Conservation (phyloP, 1,284 basidiomycete genomes). For the Tylopilus sp. region DNA sequence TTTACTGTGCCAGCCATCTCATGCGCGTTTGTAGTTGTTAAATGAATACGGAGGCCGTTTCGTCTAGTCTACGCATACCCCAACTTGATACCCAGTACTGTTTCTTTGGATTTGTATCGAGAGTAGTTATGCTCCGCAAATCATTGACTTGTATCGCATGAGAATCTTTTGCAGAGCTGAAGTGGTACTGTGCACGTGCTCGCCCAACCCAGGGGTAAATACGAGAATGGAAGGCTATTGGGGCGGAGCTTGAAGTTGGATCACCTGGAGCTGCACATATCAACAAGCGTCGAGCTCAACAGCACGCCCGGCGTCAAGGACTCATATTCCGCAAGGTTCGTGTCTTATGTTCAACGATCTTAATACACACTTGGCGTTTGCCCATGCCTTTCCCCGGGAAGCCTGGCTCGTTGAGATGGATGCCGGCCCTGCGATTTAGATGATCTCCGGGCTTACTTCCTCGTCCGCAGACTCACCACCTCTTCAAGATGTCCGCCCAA, state of each 20-base stretch:
- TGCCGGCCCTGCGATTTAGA: conserved; percentile 13
- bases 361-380: neutral
- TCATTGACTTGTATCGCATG: no score
- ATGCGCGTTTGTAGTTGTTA: no score
- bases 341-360: conserved; percentile 4
- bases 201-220: conserved; percentile 8
- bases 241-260: conserved; percentile 27
- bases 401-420: conserved; percentile 20
- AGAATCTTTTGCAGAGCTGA: neutral
- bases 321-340: conserved; percentile 26
- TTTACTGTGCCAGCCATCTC: no score
- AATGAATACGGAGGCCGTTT: no score
- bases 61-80: no score
- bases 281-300: conserved; percentile 14
- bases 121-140: no score
- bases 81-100: no score
- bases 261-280: conserved; percentile 11
- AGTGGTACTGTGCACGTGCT: no score
- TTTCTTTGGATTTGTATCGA: no score
- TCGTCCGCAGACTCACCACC: conserved; percentile 12
- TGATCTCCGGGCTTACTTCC: conserved; percentile 22
- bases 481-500: conserved; percentile 66
- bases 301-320: conserved; percentile 19
- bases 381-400: neutral
- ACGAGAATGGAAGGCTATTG: conserved; percentile 9